Percentiles rank a stretch among this genome's conserved stretches.
Conservation (phyloP, 2,329 filamentous ascomycete species). For the Talaromyces sp. region DNA sequence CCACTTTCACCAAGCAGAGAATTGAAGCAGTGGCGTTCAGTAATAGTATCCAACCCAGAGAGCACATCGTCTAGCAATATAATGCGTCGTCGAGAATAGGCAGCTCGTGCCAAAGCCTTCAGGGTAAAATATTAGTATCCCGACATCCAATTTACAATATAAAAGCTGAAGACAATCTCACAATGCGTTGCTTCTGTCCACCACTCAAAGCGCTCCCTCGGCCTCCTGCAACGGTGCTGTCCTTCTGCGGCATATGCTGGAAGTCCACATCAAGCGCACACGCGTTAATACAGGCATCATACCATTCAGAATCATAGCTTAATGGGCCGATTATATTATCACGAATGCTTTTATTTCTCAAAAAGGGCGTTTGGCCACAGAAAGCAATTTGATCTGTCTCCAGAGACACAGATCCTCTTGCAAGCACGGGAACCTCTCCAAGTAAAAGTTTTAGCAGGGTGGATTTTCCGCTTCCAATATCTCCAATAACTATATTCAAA, state of each 20-base stretch:
- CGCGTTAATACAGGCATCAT: conserved; percentile 24
- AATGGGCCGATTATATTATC: conserved; percentile 29
- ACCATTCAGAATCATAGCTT: conserved; percentile 28
- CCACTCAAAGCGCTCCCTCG: conserved; percentile 51
- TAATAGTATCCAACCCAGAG: conserved; percentile 15
- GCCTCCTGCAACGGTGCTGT: conserved; percentile 48
- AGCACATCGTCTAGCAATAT: conserved; percentile 17
- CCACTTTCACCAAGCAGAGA: conserved; percentile 13
- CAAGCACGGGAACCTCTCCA: conserved; percentile 37
- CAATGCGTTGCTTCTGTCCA: conserved; percentile 52
- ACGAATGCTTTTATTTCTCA: conserved; percentile 30
- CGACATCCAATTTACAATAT: not conserved
- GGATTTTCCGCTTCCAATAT: conserved; percentile 52
- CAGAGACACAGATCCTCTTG: conserved; percentile 33
- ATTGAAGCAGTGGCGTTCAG: conserved; percentile 16
- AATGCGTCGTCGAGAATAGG: conserved; percentile 40
- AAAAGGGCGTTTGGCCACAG: conserved; percentile 35
- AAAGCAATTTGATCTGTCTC: conserved; percentile 34
- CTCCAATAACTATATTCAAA: conserved; percentile 49
- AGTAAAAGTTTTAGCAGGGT: conserved; percentile 48
- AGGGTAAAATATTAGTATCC: not conserved
- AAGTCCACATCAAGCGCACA: conserved; percentile 39
- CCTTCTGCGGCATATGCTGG: conserved; percentile 36
- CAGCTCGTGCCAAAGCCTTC: conserved; percentile 40
- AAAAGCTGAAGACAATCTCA: conserved; percentile 20